Evolutionary conservation across 2,329 filamentous ascomycete species (phyloP).

Genomic region (Coniochaeta sp.): DNA sequence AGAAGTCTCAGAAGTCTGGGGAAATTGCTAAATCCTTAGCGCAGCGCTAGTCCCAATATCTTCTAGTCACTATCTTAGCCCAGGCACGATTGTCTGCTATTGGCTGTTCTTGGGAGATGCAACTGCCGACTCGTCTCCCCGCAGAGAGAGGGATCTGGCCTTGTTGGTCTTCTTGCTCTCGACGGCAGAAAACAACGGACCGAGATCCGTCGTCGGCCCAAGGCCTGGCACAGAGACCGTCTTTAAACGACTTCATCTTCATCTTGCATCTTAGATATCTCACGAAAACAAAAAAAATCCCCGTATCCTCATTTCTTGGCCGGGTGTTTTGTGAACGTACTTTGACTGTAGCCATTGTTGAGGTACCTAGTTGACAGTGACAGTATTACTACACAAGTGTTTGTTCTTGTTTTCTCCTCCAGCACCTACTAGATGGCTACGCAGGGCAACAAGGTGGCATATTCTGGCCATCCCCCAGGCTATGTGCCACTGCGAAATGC

Average conservation of each 20-base stretch:
- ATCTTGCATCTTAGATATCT: not conserved
- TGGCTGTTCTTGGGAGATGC: not conserved
- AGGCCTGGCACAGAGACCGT: not conserved
- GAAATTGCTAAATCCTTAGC: not conserved
- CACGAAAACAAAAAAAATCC: too few species aligned
- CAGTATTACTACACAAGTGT: too few species aligned
- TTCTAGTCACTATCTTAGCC: not conserved
- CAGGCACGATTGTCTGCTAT: not conserved
- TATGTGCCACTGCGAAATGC: constrained; percentile 18
- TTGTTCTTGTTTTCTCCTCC: too few species aligned
- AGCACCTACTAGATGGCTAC: not conserved
- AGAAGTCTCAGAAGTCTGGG: constrained; percentile 1
- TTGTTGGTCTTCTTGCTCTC: not conserved
- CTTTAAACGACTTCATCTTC: not conserved
- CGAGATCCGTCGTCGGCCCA: not conserved
- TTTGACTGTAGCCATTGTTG: too few species aligned
- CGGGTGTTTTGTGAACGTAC: not conserved
- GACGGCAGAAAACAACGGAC: constrained; percentile 1
- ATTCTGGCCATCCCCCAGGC: constrained; percentile 13
- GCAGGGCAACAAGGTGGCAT: constrained; percentile 1
- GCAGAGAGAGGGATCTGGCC: not conserved
- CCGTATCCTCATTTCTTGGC: not conserved
- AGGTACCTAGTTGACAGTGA: too few species aligned
- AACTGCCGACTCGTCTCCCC: not conserved
- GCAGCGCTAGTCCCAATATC: not conserved